phyloP scores from a whole-genome alignment of 2,329 filamentous ascomycete species.

The Aspergillus latus region DNA sequence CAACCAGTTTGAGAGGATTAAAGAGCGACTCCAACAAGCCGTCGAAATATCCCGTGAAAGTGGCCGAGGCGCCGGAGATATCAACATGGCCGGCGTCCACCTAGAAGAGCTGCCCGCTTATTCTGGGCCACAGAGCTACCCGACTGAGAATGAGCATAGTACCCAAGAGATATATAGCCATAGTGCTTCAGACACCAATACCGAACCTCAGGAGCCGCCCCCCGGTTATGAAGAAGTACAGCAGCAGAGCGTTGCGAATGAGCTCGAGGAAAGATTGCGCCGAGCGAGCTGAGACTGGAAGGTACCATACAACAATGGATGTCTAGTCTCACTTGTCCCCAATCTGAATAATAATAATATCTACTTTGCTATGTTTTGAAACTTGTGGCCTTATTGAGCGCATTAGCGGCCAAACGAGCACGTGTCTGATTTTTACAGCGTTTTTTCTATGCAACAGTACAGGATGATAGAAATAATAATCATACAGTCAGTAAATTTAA shows the following conservation, averaged over 20 bases:
- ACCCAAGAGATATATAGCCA: constrained; percentile 16
- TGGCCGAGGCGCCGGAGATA: constrained; percentile 45
- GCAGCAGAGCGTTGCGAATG: constrained; percentile 72
- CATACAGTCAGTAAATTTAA: neutral
- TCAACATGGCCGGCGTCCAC: constrained; percentile 65
- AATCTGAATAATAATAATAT: neutral
- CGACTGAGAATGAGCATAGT: constrained; percentile 4
- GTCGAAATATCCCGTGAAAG: constrained; percentile 56
- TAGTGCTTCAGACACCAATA: constrained; percentile 30
- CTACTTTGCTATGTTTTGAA: neutral
- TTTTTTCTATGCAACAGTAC: neutral
- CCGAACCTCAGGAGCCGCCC: constrained; percentile 69
- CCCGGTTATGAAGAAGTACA: constrained; percentile 92
- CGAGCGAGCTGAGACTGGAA: constrained; percentile 26
- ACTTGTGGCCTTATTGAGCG: neutral
- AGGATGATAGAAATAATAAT: neutral
- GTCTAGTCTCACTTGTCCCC: neutral
- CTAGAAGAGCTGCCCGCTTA: constrained; percentile 88
- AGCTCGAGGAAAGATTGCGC: constrained; percentile 62
- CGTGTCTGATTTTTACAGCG: neutral
- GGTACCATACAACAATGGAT: neutral
- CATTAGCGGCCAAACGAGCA: neutral
- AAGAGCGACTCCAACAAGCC: constrained; percentile 78
- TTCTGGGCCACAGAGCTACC: constrained; percentile 57
- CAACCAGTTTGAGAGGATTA: constrained; percentile 76